phyloP scores from a whole-genome alignment of 495 filamentous ascomycete genomes.

The Trichoderma parareesei region DNA sequence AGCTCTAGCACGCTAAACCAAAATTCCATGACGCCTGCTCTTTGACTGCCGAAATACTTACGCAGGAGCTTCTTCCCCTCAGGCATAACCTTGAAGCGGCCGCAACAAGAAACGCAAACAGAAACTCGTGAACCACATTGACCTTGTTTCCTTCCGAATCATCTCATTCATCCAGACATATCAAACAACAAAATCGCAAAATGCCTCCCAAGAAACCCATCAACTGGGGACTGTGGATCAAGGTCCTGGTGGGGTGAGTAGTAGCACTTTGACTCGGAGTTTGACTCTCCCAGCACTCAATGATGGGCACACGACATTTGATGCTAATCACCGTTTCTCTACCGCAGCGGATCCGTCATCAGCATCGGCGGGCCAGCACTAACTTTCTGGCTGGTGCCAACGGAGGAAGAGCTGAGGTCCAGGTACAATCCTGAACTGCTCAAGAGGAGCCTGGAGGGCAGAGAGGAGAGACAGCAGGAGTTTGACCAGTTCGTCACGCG shows the following conservation, averaged over 20 bases:
- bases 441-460: constrained; percentile 66
- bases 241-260: constrained; percentile 25
- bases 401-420: constrained; percentile 86
- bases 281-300: too few relatives aligned
- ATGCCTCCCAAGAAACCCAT: constrained; percentile 24
- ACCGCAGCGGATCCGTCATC: constrained; percentile 53
- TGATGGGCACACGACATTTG: too few relatives aligned
- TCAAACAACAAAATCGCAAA: background rate
- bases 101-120: background rate
- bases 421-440: constrained; percentile 91
- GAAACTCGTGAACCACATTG: background rate
- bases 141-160: background rate
- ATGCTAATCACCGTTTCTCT: background rate
- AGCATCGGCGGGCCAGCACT: constrained; percentile 80
- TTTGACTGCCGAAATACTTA: background rate
- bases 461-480: constrained; percentile 66
- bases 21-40: background rate
- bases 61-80: background rate
- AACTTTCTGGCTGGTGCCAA: constrained; percentile 70
- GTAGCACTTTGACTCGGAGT: background rate
- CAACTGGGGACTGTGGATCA: constrained; percentile 32
- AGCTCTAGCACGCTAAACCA: background rate
- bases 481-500: constrained; percentile 78
- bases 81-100: background rate
- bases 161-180: background rate